Percentiles rank a stretch among this genome's conserved stretches.
phyloP scores from a whole-genome alignment of 768 basidiomycete species.

The Pisolithus orientalis region DNA sequence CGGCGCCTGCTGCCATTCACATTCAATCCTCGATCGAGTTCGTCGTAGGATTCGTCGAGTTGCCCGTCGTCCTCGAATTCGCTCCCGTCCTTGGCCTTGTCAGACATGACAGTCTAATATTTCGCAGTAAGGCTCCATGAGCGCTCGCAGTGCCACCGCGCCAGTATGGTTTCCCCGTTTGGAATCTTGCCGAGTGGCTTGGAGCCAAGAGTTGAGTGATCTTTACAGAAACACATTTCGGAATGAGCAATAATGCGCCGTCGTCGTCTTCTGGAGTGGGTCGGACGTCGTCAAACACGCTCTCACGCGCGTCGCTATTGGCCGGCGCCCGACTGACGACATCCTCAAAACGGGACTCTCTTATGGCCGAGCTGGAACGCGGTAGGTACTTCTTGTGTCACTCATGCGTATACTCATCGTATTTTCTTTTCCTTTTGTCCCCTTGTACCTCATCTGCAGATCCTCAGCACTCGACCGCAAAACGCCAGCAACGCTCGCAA shows the following conservation, averaged over 20 bases:
- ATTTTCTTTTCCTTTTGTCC: too few relatives aligned
- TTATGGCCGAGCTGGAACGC: conserved; percentile 62
- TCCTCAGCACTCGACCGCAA: conserved; percentile 58
- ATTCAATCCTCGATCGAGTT: background rate
- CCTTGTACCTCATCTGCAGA: conserved; percentile 31
- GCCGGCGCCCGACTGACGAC: conserved; percentile 26
- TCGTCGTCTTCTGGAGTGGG: conserved; percentile 13
- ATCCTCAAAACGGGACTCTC: conserved; percentile 53
- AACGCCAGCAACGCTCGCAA: conserved; percentile 59
- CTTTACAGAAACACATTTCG: background rate
- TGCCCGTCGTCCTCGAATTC: conserved; percentile 17
- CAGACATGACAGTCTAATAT: background rate
- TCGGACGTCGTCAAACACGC: conserved; percentile 2
- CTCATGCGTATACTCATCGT: conserved; percentile 2
- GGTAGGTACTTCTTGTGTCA: conserved; percentile 30
- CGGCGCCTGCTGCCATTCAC: background rate
- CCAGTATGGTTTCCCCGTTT: too few relatives aligned
- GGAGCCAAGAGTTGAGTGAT: too few relatives aligned
- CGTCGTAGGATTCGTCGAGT: conserved; percentile 13
- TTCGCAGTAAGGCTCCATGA: too few relatives aligned
- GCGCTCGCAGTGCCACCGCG: too few relatives aligned
- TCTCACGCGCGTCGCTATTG: conserved; percentile 2
- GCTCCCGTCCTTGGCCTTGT: conserved; percentile 9
- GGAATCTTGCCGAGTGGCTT: too few relatives aligned
- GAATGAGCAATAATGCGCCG: conserved; percentile 6